These are phyloP conservation scores for Lactifluus piperatus DNA, from an alignment of 768 basidiomycete genomes.

Conservation along the genomic window DNA sequence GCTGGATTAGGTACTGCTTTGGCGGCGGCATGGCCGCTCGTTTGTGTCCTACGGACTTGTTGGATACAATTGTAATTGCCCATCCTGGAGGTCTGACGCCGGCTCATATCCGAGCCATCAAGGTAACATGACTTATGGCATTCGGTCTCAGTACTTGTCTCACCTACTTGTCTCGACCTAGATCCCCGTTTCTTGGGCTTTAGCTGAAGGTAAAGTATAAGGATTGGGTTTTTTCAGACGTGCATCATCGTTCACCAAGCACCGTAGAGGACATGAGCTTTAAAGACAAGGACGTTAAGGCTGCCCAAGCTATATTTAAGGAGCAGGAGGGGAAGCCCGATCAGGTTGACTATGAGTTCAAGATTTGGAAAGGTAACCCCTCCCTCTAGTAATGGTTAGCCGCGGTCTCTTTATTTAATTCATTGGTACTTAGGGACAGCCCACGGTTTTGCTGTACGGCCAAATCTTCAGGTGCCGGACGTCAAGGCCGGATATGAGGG, in stretches of 20 bases:
- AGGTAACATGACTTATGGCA: slow-evolving; percentile 18
- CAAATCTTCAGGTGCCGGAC: slow-evolving; percentile 34
- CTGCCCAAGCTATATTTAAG: slow-evolving; percentile 27
- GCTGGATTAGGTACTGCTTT: slow-evolving; percentile 30
- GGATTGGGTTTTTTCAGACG: neutral
- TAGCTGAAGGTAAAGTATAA: slow-evolving; percentile 30
- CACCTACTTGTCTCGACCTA: neutral
- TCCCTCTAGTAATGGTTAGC: neutral
- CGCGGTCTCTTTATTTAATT: slow-evolving; percentile 3
- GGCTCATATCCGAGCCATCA: slow-evolving; percentile 31
- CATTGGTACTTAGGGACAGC: slow-evolving; percentile 30
- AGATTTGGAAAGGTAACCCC: slow-evolving; percentile 29
- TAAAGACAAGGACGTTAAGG: slow-evolving; percentile 22
- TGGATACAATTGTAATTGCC: slow-evolving; percentile 33
- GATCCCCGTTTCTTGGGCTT: slow-evolving; percentile 27
- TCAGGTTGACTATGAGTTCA: slow-evolving; percentile 30
- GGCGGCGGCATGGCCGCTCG: slow-evolving; percentile 28
- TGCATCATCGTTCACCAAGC: neutral
- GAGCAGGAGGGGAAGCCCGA: slow-evolving; percentile 25
- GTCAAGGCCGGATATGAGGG: slow-evolving; percentile 38
- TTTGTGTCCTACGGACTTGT: slow-evolving; percentile 26
- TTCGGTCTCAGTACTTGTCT: slow-evolving; percentile 20
- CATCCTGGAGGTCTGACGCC: slow-evolving; percentile 32
- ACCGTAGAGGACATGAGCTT: slow-evolving; percentile 30
- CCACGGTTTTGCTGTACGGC: slow-evolving; percentile 43